Base-by-base conservation (phyloP, 2,329 filamentous ascomycete genomes). In the Penicillium digitatum region DNA sequence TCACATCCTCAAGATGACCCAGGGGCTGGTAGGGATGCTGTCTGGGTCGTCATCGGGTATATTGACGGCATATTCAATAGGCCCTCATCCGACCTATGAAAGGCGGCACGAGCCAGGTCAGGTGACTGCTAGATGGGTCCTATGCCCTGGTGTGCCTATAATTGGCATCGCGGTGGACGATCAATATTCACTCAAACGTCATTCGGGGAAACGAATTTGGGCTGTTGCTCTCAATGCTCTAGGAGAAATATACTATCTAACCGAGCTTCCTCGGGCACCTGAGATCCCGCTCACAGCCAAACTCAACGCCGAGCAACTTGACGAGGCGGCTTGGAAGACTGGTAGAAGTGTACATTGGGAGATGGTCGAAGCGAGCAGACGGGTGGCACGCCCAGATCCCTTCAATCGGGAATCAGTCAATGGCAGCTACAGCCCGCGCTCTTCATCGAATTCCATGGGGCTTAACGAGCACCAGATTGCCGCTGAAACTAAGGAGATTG, bases 161-260 rank as follows among this genome's bases (percentile, higher is more conserved):
- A 82, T 96, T 51, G 83, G 85, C 1, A 84, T 99, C 57, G 84
- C 84, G 42, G 83, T 96, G 7, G 94, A 99, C 66, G 91, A 96
- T 27, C 84, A 84, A 49, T 94, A 91, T 72, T 92, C 82, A 46
- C 72, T 81, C 26, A 87, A 85, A 63, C 86, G 92, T 29, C 86
- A 87, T 68, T 77, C 82, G 4, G 78, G 86, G 47, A 82, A 84
- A 12, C 86, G 92, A 27, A 82, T 94, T 12, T 97, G 91, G 90
- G 90, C 89, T n/a, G 87, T 93, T 39, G 89, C 85, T n/a, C 75
- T 99, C 49, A 99, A 99, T 69, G 93, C 94, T 0, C 78, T 99
- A 9, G 94, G 94, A 1, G 94, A 99, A 71, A 78, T 96, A 0
- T 97, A 87, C 71, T 96, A 93, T 63, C 78, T 97, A 1, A 87